Base-by-base conservation (phyloP, 208 protist species). In the Wallacemonas sp. region DNA sequence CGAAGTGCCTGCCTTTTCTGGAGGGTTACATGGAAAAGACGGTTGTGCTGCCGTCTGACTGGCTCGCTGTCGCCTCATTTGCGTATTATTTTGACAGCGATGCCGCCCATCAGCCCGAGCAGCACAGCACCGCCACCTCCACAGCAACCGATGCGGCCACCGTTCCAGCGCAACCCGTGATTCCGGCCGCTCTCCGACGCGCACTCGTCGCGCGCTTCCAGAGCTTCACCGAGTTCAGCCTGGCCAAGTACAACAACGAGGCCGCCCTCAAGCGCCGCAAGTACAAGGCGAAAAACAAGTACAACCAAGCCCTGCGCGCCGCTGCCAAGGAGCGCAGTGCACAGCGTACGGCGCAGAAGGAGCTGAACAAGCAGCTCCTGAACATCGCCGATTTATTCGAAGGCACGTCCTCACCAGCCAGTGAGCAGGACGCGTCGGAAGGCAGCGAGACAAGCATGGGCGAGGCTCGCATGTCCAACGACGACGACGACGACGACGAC, bases 211-310 rank as follows among this genome's bases (percentile, higher is more conserved):
- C 65, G 28, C 92, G 86, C 54, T 99, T 99, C 70, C 29, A 44
- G 5, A 76, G 86, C 26, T 99, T 98, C 76, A 87, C 93, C 50
- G 80, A 86, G 23, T 98, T 98, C 67, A 78, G 89, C 42, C 71
- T 99, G 32, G 94, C 84, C 61, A 98, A 98, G 84, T 97, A 98
- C 77, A 95, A 98, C 88, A 98, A 97, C 55, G 86, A 91, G 61
- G 52, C 71, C 20, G 76, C 84, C 0, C 65, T 86, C 59, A 93
- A 96, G 70, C 42, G 52, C 23, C 86, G 77, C 44, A 70, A 69
- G 55, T 71, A 67, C 29, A 85, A 80, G 59, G 38, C 62, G 38
- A 77, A 77, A 23, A 52, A 64, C 48, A 63, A 42, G 31, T n/a
- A 59, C 29, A 8, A 22, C 31, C 5, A 49, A 23, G 44, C 12